Percentiles rank a stretch among this genome's conserved stretches.
Conservation (phyloP, 805 yeast genomes). For the Maudiozyma pseudohumilis region DNA sequence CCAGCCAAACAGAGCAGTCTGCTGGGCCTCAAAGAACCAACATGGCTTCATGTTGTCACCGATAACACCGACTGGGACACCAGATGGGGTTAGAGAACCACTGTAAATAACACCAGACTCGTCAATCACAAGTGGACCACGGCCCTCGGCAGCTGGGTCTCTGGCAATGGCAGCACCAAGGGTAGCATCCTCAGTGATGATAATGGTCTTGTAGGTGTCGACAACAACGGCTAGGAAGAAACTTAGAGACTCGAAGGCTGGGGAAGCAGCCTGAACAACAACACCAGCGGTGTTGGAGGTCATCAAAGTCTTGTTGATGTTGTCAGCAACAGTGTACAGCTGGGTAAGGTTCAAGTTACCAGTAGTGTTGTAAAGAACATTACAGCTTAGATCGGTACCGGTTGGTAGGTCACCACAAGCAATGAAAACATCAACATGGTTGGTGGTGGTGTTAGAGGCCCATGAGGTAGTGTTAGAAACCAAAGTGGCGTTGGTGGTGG, state of each 20-base stretch:
- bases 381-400: constrained; percentile 7
- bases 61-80: constrained; percentile 23
- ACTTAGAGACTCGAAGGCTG: constrained; percentile 20
- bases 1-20: constrained; percentile 12
- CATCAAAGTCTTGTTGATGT: constrained; percentile 10
- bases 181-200: constrained; percentile 13
- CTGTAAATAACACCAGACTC: constrained; percentile 20
- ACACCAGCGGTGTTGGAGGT: constrained; percentile 12
- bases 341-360: constrained; percentile 20
- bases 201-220: constrained; percentile 16
- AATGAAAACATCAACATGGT: constrained; percentile 6
- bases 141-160: constrained; percentile 10
- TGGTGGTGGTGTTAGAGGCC: constrained; percentile 12
- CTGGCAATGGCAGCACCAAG: constrained; percentile 16
- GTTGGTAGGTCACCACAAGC: constrained; percentile 6
- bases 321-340: constrained; percentile 11
- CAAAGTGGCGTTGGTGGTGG: background rate
- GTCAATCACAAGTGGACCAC: constrained; percentile 22
- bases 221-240: constrained; percentile 20
- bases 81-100: constrained; percentile 21
- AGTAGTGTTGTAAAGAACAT: constrained; percentile 14
- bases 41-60: constrained; percentile 7
- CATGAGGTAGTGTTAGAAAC: no score
- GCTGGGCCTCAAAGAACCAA: constrained; percentile 19
- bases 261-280: constrained; percentile 17